These are phyloP conservation scores for Calonectria honghensis DNA, from an alignment of 2,329 filamentous ascomycete species.

Conservation along the genomic window DNA sequence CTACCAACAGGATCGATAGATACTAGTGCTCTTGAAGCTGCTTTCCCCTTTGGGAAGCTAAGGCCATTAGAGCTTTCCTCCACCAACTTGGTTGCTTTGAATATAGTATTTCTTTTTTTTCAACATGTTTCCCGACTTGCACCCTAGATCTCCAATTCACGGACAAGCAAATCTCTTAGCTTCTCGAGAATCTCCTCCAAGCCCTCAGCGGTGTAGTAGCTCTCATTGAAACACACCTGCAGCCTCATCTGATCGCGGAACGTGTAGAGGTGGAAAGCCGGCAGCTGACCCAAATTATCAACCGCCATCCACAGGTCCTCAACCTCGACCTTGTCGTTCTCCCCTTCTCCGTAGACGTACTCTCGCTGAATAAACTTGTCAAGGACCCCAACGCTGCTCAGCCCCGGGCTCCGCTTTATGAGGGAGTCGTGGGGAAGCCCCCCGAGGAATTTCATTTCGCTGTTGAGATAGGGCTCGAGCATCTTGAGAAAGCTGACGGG, in stretches of 20 bases:
- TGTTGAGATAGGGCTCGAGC: slow-evolving; percentile 13
- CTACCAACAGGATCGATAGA: not conserved
- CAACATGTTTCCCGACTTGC: not conserved
- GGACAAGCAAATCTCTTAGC: not conserved
- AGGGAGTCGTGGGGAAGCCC: slow-evolving; percentile 2
- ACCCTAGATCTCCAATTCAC: not conserved
- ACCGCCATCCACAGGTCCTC: slow-evolving; percentile 16
- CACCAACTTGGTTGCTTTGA: not conserved
- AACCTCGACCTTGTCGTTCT: slow-evolving; percentile 9
- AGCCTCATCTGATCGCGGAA: slow-evolving; percentile 20
- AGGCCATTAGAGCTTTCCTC: too few species aligned
- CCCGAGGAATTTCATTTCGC: slow-evolving; percentile 3
- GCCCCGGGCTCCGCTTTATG: not conserved
- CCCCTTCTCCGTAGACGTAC: slow-evolving; percentile 3
- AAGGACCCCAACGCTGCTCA: slow-evolving; percentile 21
- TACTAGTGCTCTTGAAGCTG: not conserved
- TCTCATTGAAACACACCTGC: slow-evolving; percentile 23
- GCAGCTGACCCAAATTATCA: slow-evolving; percentile 8
- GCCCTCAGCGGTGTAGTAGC: slow-evolving; percentile 3
- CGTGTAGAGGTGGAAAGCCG: slow-evolving; percentile 12
- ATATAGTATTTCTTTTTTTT: too few species aligned
- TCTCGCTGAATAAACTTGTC: slow-evolving; percentile 18
- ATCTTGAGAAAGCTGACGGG: slow-evolving; percentile 29
- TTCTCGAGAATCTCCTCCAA: not conserved
- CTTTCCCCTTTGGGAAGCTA: not conserved